Evolutionary conservation across 2,329 filamentous ascomycete genomes (phyloP), one percentile per base, ranked within the genome.

Genomic region (Curvularia lunata): DNA sequence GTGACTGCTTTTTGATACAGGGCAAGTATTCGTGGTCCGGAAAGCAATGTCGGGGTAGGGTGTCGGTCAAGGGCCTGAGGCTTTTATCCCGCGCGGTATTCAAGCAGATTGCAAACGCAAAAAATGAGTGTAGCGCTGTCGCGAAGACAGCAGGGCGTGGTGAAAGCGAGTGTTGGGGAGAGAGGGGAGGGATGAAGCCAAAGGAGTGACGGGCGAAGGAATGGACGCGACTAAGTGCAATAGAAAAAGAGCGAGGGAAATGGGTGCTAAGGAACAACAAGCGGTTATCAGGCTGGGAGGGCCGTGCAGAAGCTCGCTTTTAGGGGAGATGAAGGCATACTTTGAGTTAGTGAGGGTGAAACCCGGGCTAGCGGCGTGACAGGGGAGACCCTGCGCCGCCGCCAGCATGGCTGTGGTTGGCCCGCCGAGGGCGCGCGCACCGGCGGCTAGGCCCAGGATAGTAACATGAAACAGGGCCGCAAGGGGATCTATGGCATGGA

Each of bases 281-380:
- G 65, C 58, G 65, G 65, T 65, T 72, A 71, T 65, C 66, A 72
- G 62, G 56, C 60, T 58, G 62, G 61, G 55, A 63, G 53, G 56
- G 64, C 61, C 59, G 62, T 69, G 67, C 55, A 45, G 37, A 38
- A 34, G 40, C 23, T 21, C 68, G 69, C 68, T 68, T 64, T 59
- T 66, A 54, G 58, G 65, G 70, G 71, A 74, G 67, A 74, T 76
- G 73, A 76, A 76, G 72, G 72, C 73, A 75, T 74, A 71, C 67
- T 54, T 71, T 66, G 67, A 67, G 68, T 72, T 67, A 66, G 69
- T 64, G 66, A 70, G 52, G n/a, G 63, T 74, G 73, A 75, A 75
- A 75, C 73, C 64, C 53, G 59, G 56, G 63, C 65, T 67, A 64
- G 65, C 60, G 61, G 59, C 57, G 51, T 58, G 59, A 61, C 58